A percentile compares a stretch with the other conserved stretches of the same genome.
phyloP scores from a whole-genome alignment of 805 yeast species.

The Lachancea waltii region DNA sequence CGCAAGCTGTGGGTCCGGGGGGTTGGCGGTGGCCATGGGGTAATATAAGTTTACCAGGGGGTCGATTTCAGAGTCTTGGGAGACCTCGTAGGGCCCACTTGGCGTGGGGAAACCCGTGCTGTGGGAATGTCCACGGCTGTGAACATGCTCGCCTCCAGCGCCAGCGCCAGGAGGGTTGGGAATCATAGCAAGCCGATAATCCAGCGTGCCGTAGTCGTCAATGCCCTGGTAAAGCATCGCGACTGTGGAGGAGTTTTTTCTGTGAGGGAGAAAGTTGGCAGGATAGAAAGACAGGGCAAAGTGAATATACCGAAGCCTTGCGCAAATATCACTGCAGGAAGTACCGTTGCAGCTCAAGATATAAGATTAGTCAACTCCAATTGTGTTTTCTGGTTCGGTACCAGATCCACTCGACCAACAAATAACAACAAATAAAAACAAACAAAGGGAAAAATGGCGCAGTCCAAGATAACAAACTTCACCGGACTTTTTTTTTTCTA shows the following conservation, averaged over 20 bases:
- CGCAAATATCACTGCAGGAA: background rate
- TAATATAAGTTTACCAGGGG: constrained; percentile 6
- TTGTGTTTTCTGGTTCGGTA: background rate
- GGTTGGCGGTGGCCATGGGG: constrained; percentile 10
- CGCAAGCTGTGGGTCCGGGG: background rate
- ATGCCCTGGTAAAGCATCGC: constrained; percentile 1
- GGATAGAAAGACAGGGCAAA: background rate
- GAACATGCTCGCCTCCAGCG: background rate
- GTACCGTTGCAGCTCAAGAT: background rate
- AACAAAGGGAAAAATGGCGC: background rate
- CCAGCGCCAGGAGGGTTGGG: background rate
- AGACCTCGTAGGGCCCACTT: background rate
- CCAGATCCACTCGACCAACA: too few species aligned
- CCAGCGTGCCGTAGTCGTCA: constrained; percentile 2
- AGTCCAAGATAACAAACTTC: too few species aligned
- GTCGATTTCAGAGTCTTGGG: constrained; percentile 1
- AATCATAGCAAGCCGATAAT: background rate
- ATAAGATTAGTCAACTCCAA: too few species aligned
- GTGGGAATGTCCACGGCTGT: background rate
- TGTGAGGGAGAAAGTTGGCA: background rate
- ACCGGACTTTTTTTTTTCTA: too few species aligned
- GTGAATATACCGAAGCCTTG: background rate
- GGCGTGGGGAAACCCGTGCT: background rate
- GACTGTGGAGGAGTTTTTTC: background rate
- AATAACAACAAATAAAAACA: background rate